Evolutionary conservation across 768 basidiomycete genomes (phyloP), one percentile per base, ranked within the genome.

Genomic region (Mycena polygramma): DNA sequence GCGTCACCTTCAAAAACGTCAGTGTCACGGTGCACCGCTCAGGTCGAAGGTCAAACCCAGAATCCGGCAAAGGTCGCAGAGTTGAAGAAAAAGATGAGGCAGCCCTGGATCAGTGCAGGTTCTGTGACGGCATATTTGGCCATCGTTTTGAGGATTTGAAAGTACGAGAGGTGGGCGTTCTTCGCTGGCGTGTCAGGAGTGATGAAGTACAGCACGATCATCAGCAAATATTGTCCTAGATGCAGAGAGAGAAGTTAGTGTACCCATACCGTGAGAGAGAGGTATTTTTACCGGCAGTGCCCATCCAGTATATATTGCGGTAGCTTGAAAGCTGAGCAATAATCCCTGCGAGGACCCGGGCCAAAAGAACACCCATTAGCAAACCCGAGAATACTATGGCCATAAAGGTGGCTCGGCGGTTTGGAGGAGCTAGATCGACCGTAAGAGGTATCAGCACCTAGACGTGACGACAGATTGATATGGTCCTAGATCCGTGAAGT

Each of bases 11-110:
- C 30, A 30, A 30, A 30, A 30, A 6, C 30, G 30, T 30, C 30
- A 30, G 30, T 2, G 30, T 6, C 6, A 30, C 30, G 6, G 30
- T 30, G 2, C 30, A 11, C 87, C 89, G 39, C 84, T 86, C 0
- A 92, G 84, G 45, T 91, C 79, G 79, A 91, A 92, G 0, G 90
- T 90, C 69, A 89, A 76, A 87, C 86, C 87, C 86, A 83, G 66
- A 83, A 86, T 43, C 75, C 75, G 4, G 70, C 74, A 53, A 74
- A 77, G 22, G 66, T 84, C 69, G 83, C 83, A 1, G 85, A 83
- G 70, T 79, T 83, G 54, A 79, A 82, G 24, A 88, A 75, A 67
- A 83, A 81, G 69, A 89, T 82, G 76, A 89, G 74, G 60, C 80
- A 73, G 10, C 81, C 77, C 75, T 92, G 90, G 8, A 90, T 79